Conservation (phyloP, 23 red algal genomes). For the Gracilaria vermiculophylla region DNA sequence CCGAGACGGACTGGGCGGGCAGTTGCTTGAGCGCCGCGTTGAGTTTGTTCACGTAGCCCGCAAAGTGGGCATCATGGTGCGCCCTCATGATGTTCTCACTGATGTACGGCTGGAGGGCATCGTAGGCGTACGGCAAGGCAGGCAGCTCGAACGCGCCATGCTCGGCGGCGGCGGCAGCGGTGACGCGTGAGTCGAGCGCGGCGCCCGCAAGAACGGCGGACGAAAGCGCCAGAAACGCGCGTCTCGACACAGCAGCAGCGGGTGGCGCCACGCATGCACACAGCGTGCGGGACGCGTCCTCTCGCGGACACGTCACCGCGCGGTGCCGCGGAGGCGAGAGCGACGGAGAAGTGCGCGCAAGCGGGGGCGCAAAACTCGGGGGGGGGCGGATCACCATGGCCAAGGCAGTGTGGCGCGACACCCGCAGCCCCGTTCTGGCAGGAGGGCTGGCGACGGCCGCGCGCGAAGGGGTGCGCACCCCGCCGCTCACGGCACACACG, state of each 20-base stretch:
- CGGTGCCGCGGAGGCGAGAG: not conserved
- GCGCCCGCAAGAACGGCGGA: not conserved
- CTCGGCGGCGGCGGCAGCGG: not conserved
- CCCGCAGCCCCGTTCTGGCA: no score
- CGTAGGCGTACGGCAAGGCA: slow-evolving; percentile 86
- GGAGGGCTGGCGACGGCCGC: no score
- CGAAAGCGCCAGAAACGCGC: not conserved
- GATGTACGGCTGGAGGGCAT: slow-evolving; percentile 80
- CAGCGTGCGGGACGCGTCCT: not conserved
- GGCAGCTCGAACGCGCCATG: slow-evolving; percentile 42
- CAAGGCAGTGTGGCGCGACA: no score
- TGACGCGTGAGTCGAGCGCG: not conserved
- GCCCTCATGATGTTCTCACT: slow-evolving; percentile 70
- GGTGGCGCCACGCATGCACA: not conserved
- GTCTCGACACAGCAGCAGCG: not conserved
- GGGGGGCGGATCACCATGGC: not conserved
- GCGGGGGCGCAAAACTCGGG: not conserved
- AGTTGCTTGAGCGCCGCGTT: slow-evolving; percentile 57
- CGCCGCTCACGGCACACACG: no score
- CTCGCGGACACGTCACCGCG: not conserved
- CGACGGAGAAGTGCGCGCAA: not conserved
- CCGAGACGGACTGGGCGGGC: not conserved
- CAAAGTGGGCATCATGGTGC: slow-evolving; percentile 84
- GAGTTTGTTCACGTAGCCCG: slow-evolving; percentile 80
- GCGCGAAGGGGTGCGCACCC: no score